Base-by-base conservation (phyloP, 2,329 filamentous ascomycete species). In the Aspergillus fijiensis region DNA sequence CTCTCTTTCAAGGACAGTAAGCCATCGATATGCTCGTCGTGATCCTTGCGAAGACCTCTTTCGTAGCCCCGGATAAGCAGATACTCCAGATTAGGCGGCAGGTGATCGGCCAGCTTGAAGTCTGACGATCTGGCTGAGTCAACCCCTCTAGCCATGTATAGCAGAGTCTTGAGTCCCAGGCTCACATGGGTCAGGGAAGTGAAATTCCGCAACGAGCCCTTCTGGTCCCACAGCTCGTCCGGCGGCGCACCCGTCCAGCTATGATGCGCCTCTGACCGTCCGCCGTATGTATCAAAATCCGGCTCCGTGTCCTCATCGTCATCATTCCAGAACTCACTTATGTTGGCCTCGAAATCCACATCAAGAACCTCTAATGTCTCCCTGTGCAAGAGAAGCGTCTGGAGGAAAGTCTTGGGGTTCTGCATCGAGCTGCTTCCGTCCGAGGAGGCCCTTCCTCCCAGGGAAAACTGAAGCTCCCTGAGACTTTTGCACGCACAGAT, bases 301-400 rank as follows among this genome's bases (percentile, higher is more conserved):
- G 19, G 11, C 12, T 29, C 25, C 49, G 14, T 27, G 5, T 50
- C 49, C 5, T 50, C 49, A 3, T 50, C 49, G 29, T 7, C 23
- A 16, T n/a, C 49, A 1, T 16, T 21, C 55, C 25, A 11, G 47
- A 42, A 42, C 6, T 31, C 10, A 23, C 7, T 1, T 4, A 61
- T 60, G 12, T 55, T 12, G 21, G 23, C 11, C 5, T 67, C 61
- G 2, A 42, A 42, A 25, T 69, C 60, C 2, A 70, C 6, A 53
- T 70, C 57, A 2, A 70, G 52, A 1, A 60, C 47, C 39, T 69
- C 64, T 11, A 70, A 39, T 2, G 64, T 69, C 4, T 58, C 4
- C 19, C 58, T 68, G 51, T 70, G 64, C 1, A 47, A 21, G 2
- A 57, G 64, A 9, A 66, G 45, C 2, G 57, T 39, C 48, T 67